Evolutionary conservation across 192 early-diverging fungal genomes (phyloP), one percentile per base, ranked within the genome.

Genomic region (Umbelopsis vinacea): DNA sequence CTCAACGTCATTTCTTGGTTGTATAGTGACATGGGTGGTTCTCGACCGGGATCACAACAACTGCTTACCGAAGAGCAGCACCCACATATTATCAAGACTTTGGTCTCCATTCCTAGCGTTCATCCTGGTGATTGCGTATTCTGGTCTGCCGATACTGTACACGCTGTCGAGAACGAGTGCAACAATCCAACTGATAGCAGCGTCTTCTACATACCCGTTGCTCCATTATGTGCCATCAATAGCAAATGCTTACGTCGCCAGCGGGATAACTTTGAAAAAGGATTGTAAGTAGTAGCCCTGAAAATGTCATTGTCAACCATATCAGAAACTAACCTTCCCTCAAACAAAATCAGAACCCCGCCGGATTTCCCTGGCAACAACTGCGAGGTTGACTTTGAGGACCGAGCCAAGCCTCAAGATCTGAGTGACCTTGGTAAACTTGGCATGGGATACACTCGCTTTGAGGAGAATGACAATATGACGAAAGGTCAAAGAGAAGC

Each of bases 61-160:
- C 50, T 57, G 37, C 67, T 79, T 23, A 47, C 9, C 15, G 47
- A 43, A n/a, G 66, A 60, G 23, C 46, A 79, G 0, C 74, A 75
- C 48, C 69, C 60, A 17, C 78, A 67, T 19, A 79, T 79, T 69
- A 71, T 72, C 23, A 66, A 75, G 14, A 67, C 63, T 6, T 72
- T 79, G 74, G 72, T 74, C 5, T 69, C 73, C 35, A 29, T 74
- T 10, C 74, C 78, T 38, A 48, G 26, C 4, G 66, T 79, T 45
- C 29, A 71, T 22, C 70, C 69, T 38, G 78, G 78, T 24, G 78
- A 79, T 71, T 74, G 69, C 19, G 69, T 79, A 23, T 79, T 79
- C 24, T 79, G 78, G 78, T 72, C 57, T 29, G 37, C 48, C 48
- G 78, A 79, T 69, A 57, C 47, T 26, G 78, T 75, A 7, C 78